Percentiles rank a stretch among this genome's conserved stretches.
Evolutionary conservation across 2,329 filamentous ascomycete genomes (phyloP).

Genomic region (Penicillium sclerotiorum): DNA sequence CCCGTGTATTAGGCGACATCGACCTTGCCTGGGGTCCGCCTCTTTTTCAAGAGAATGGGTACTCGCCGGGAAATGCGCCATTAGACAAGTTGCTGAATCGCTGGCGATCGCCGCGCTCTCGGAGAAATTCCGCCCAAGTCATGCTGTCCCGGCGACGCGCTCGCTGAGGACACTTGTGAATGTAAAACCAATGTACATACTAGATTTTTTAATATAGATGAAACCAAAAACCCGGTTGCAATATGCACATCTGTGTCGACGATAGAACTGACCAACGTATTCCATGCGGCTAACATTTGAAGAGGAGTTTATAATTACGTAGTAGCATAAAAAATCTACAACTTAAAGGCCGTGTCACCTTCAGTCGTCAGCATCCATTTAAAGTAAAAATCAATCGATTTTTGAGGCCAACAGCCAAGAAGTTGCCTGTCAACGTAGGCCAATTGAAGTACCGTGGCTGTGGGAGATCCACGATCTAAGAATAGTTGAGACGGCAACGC

Average conservation of each 20-base stretch:
- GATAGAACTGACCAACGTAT: no score
- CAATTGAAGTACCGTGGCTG: not conserved
- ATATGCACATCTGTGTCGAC: not conserved
- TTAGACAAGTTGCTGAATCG: conserved; percentile 28
- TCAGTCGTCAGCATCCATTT: not conserved
- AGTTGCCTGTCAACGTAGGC: no score
- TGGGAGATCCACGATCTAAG: conserved; percentile 24
- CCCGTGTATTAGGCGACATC: conserved; percentile 36
- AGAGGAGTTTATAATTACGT: not conserved
- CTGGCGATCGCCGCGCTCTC: conserved; percentile 13
- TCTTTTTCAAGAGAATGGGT: conserved; percentile 31
- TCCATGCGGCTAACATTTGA: no score
- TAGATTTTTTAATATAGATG: not conserved
- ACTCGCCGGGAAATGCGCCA: conserved; percentile 22
- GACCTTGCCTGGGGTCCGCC: conserved; percentile 37
- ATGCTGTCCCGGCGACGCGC: conserved; percentile 2
- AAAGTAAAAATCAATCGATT: no score
- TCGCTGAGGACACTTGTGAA: conserved; percentile 1
- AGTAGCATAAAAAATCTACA: no score
- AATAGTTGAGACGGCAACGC: conserved; percentile 35
- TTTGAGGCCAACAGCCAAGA: not conserved
- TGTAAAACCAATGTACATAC: conserved; percentile 1
- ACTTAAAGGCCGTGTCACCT: not conserved
- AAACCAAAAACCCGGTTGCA: not conserved
- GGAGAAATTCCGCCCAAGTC: conserved; percentile 7